Evolutionary conservation across 179 eudicot genomes (phyloP), one percentile per base, ranked within the genome.

Genomic region (Carnegiea gigantea): DNA sequence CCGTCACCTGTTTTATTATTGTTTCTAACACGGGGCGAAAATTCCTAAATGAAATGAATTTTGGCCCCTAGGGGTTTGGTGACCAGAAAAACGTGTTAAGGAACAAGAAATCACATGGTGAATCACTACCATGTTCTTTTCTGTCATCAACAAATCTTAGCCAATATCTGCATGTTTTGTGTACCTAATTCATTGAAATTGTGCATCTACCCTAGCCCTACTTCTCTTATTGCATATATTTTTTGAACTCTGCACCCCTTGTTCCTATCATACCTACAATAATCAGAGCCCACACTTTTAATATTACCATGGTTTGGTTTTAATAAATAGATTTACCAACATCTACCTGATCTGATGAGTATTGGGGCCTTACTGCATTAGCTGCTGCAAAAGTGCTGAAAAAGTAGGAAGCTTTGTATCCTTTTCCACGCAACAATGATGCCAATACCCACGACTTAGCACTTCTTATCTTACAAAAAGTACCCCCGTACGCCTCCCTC

Each of bases 161-260:
- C 76, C 81, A 81, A 64, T 77, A 76, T 54, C 43, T 53, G 48
- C 81, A 53, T 54, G 79, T 24, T 79, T 57, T 24, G 71, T 73
- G 59, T 40, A 80, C 83, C 83, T 80, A 84, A 82, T 81, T 76
- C 78, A 51, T 53, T 77, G 79, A 83, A 79, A 73, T 36, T 79
- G 7, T 54, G 65, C 21, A 51, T 28, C 49, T 43, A 79, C 71
- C 76, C 73, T 70, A 49, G 15, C 57, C 3, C 9, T 48, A 48
- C 53, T 13, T 48, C 53, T 48, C 53, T n/a, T n/a, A n/a, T n/a
- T n/a, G n/a, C n/a, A n/a, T n/a, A n/a, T n/a, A n/a, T n/a, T n/a
- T n/a, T n/a, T n/a, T n/a, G n/a, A n/a, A n/a, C n/a, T n/a, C 53
- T 48, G 13, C 33, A 48, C 53, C 53, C 33, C 2, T 11, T 65